These are phyloP conservation scores for Dacryopinax primogenitus DNA, from an alignment of 768 basidiomycete genomes.

Conservation along the genomic window DNA sequence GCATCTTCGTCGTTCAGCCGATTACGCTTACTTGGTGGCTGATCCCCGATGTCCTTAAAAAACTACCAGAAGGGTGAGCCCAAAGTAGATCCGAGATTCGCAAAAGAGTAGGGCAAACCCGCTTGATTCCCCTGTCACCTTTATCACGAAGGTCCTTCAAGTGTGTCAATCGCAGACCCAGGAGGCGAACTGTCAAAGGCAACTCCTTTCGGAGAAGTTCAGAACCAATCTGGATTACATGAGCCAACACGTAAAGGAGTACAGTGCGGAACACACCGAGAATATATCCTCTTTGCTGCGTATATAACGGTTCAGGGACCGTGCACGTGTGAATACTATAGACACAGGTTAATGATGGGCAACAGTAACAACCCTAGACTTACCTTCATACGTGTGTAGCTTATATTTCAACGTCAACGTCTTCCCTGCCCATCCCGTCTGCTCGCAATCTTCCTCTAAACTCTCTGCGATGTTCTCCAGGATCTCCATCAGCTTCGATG, in stretches of 20 bases:
- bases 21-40: conserved; percentile 35
- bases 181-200: conserved; percentile 65
- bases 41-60: conserved; percentile 32
- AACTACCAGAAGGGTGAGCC: conserved; percentile 35
- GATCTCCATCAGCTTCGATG: conserved; percentile 55
- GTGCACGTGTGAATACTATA: conserved; percentile 67
- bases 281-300: conserved; percentile 65
- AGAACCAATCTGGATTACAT: conserved; percentile 48
- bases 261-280: conserved; percentile 35
- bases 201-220: conserved; percentile 70
- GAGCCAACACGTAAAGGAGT: neutral
- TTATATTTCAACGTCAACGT: conserved; percentile 91
- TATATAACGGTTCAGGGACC: conserved; percentile 66
- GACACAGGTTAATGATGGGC: neutral
- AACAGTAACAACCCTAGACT: conserved; percentile 20
- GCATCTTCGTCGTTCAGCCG: conserved; percentile 17
- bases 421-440: conserved; percentile 71
- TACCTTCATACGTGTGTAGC: conserved; percentile 74
- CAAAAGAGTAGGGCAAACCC: conserved; percentile 32
- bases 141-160: conserved; percentile 63
- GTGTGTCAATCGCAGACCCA: conserved; percentile 80
- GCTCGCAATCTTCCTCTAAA: conserved; percentile 65
- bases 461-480: conserved; percentile 71
- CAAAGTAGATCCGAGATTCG: neutral
- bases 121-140: conserved; percentile 49